Evolutionary conservation across 768 basidiomycete genomes (phyloP).

Genomic region (Tylopilus sp.): DNA sequence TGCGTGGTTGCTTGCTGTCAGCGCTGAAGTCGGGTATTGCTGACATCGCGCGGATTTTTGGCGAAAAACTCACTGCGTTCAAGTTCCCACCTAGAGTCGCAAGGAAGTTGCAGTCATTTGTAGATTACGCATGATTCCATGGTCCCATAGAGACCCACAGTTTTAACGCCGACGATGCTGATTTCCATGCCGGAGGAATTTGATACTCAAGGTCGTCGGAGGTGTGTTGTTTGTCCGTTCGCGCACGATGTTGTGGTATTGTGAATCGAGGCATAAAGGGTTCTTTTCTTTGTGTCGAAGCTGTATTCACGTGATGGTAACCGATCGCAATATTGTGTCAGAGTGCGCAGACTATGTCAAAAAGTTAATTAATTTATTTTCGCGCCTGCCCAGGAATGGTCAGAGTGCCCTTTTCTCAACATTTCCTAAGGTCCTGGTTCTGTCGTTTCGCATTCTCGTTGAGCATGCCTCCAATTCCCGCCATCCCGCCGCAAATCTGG

Average conservation of each 20-base stretch:
- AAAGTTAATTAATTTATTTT: too few relatives aligned
- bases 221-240: neutral
- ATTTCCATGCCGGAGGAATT: neutral
- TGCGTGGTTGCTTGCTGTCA: neutral
- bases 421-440: too few relatives aligned
- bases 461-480: too few relatives aligned
- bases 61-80: constrained; percentile 70
- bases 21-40: constrained; percentile 66
- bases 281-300: neutral
- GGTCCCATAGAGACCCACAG: neutral
- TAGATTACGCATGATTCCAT: constrained; percentile 49
- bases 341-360: too few relatives aligned
- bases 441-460: too few relatives aligned
- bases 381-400: too few relatives aligned
- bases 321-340: too few relatives aligned
- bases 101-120: constrained; percentile 63
- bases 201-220: neutral
- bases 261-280: too few relatives aligned
- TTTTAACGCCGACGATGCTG: neutral
- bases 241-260: too few relatives aligned
- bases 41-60: constrained; percentile 68
- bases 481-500: too few relatives aligned
- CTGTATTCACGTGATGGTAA: too few relatives aligned
- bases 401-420: too few relatives aligned
- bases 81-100: constrained; percentile 72